A percentile compares a stretch with the other conserved stretches of the same genome.
These are phyloP conservation scores for Aspergillus sp. DNA, from an alignment of 2,329 filamentous ascomycete species.

Conservation along the genomic window DNA sequence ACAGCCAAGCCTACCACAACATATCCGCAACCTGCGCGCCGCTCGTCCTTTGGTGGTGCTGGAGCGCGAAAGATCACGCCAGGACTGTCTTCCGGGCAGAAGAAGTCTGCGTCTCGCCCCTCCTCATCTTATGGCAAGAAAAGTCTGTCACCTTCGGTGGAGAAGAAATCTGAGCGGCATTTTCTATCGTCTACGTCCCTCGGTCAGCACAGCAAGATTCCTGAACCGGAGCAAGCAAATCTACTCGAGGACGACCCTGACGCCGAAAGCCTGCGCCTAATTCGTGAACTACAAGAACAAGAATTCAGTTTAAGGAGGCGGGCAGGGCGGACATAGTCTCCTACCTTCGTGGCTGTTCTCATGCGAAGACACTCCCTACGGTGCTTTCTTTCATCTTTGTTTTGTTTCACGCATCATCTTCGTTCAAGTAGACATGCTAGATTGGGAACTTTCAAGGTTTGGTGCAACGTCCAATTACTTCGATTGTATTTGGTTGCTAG, in stretches of 20 bases:
- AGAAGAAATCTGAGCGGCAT: slow-evolving; percentile 38
- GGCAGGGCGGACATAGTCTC: slow-evolving; percentile 18
- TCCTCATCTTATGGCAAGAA: slow-evolving; percentile 41
- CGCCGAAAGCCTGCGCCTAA: slow-evolving; percentile 44
- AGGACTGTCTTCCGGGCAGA: slow-evolving; percentile 26
- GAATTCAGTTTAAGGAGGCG: slow-evolving; percentile 46
- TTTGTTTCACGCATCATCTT: slow-evolving; percentile 1
- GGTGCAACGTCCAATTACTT: slow-evolving; percentile 5
- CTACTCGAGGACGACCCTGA: slow-evolving; percentile 37
- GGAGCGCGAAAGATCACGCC: slow-evolving; percentile 28
- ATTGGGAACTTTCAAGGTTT: slow-evolving; percentile 14
- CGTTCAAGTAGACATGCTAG: slow-evolving; percentile 15
- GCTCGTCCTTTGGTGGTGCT: slow-evolving; percentile 23
- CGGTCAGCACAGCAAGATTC: slow-evolving; percentile 27
- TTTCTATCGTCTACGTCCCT: slow-evolving; percentile 27
- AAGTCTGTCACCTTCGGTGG: slow-evolving; percentile 33
- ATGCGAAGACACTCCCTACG: neutral
- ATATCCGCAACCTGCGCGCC: slow-evolving; percentile 24
- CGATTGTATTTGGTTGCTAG: slow-evolving; percentile 10
- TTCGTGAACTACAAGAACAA: slow-evolving; percentile 47
- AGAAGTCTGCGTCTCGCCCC: slow-evolving; percentile 37
- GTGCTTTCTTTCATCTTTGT: slow-evolving; percentile 8
- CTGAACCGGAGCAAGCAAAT: slow-evolving; percentile 26
- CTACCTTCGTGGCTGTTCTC: neutral
- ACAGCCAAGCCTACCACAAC: slow-evolving; percentile 24